Conservation (phyloP, 2,329 filamentous ascomycete species). For the Xylariales sp. region DNA sequence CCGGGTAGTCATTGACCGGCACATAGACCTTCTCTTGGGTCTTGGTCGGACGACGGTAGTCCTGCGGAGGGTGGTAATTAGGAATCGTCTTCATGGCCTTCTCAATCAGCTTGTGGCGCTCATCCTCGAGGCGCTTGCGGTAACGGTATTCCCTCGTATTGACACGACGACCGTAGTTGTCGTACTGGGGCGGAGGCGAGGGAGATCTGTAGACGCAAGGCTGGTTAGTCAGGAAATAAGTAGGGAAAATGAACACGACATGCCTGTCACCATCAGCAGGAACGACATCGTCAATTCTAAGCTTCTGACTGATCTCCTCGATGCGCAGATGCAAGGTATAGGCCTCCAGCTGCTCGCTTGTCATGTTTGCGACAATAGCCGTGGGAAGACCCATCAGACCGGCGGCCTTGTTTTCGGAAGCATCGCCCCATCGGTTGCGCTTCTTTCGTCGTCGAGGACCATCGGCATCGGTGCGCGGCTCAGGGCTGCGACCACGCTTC, state of each 20-base stretch:
- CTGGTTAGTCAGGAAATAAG: conserved; percentile 11
- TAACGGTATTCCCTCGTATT: conserved; percentile 99
- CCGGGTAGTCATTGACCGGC: conserved; percentile 99
- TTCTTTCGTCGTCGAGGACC: conserved; percentile 90
- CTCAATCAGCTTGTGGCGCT: conserved; percentile 97
- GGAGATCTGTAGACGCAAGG: conserved; percentile 66
- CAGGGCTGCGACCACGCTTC: conserved; percentile 91
- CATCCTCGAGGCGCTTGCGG: conserved; percentile 94
- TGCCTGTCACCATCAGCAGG: conserved; percentile 94
- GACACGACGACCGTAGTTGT: conserved; percentile 98
- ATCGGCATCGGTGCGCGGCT: conserved; percentile 68
- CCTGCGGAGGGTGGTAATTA: conserved; percentile 97
- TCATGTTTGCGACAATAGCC: conserved; percentile 96
- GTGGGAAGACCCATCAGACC: conserved; percentile 96
- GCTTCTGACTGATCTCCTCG: conserved; percentile 98
- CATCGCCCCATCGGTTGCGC: conserved; percentile 97
- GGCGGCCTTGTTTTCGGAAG: conserved; percentile 95
- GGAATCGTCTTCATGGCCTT: conserved; percentile 99
- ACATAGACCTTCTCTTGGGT: conserved; percentile 99
- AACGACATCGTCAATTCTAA: conserved; percentile 98
- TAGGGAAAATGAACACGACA: conserved; percentile 27
- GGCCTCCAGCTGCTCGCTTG: conserved; percentile 93
- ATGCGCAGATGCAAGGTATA: conserved; percentile 96
- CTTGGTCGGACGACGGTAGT: conserved; percentile 98
- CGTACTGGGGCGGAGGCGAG: conserved; percentile 93